Evolutionary conservation across 2,329 filamentous ascomycete genomes (phyloP).

Genomic region (Ophiostoma tasmaniense): DNA sequence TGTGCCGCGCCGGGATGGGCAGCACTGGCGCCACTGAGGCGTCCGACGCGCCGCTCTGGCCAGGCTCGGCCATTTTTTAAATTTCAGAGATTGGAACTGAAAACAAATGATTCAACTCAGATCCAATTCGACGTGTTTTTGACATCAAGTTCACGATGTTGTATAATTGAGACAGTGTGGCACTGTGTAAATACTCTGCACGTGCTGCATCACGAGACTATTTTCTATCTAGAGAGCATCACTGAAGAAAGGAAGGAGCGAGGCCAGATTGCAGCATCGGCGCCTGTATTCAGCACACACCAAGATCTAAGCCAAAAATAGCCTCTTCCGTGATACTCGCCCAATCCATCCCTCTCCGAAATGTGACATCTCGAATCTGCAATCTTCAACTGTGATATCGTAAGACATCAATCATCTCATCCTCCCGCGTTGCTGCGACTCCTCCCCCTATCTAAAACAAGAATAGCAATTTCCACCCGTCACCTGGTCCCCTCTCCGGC

Average conservation of each 20-base stretch:
- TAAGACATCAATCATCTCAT: background rate
- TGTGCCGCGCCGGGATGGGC: conserved; percentile 30
- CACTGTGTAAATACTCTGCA: background rate
- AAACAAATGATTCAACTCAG: background rate
- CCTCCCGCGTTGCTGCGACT: background rate
- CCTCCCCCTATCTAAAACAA: background rate
- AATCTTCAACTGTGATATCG: background rate
- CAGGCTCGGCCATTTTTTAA: background rate
- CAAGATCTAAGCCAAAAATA: background rate
- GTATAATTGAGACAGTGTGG: background rate
- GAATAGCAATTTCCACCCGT: background rate
- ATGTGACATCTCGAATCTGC: background rate
- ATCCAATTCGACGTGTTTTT: background rate
- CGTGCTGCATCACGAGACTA: background rate
- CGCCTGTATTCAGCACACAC: background rate
- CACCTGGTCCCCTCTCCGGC: background rate
- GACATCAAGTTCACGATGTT: background rate
- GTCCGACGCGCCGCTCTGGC: background rate
- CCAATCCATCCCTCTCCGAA: background rate
- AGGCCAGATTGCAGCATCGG: background rate
- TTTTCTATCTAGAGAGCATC: background rate
- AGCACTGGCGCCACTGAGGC: conserved; percentile 34
- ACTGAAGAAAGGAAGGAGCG: background rate
- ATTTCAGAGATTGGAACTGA: background rate
- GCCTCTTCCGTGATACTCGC: background rate